Base-by-base conservation (phyloP, 768 basidiomycete genomes). In the Cubamyces lactineus region DNA sequence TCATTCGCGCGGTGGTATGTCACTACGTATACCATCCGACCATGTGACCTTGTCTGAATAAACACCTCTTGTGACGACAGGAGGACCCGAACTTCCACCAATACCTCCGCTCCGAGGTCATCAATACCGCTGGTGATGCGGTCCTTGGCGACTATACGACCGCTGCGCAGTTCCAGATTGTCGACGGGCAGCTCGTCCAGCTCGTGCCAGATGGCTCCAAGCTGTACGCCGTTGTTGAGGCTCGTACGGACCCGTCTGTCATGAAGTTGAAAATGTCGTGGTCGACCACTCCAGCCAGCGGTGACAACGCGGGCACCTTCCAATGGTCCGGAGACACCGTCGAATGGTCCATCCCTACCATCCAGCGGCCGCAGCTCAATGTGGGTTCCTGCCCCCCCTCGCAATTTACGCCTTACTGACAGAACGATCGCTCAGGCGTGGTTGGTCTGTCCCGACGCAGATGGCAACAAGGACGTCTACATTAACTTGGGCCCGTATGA, bases 71-170 rank as follows among this genome's bases (percentile, higher is more conserved):
- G 64, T 12, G 49, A 51, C 26, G 16, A 8, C 61, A 85, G 83
- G 81, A 78, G 59, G 80, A 78, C 39, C 84, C 84, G 3, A 83
- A 85, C 72, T 85, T 84, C 80, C 85, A 84, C 72, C 77, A 84
- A 65, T 86, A 86, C 70, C 80, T 87, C 38, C 80, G 79, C 45
- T 84, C 85, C 17, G 77, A 84, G 64, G 75, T 78, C 0, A 64
- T 72, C 19, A 63, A 75, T 64, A 79, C 77, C 17, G 76, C 78
- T 6, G 77, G 78, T 0, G 72, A 77, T 39, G 84, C 83, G 3
- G 82, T 86, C 46, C 79, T 86, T 43, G 83, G 83, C 9, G 74
- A 76, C 54, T 80, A 79, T n/a, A 73, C 69, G 56, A 78, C 69
- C n/a, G 84, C 84, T 1, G 81, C 81, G 8, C 85, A 85, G 65